Evolutionary conservation across 2,329 filamentous ascomycete species (phyloP), one percentile per base, ranked within the genome.

Genomic region (Camptophora hylomeconis): DNA sequence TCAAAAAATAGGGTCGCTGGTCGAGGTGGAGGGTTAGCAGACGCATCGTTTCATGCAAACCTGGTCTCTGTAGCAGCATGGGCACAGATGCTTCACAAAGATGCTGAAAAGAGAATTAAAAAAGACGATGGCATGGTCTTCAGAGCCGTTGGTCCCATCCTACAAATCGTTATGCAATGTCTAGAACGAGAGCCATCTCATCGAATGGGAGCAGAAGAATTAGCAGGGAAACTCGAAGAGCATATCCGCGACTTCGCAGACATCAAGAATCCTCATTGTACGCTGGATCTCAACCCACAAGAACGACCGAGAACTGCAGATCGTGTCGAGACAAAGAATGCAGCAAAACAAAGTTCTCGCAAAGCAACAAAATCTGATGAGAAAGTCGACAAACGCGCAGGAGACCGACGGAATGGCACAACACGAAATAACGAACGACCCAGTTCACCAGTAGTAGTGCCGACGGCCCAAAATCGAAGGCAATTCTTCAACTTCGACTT

Each of bases 41-140:
- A 74, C 41, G 60, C 66, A 1, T 70, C 66, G 2, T 75, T 70
- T 43, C 69, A 74, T 40, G 58, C 61, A 1, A 70, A 73, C 36
- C 50, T 63, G 1, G 58, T 61, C 8, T 67, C 69, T 38, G 53
- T 74, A 4, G 54, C 60, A n/a, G 60, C 60, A 1, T 75, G 71
- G 70, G 64, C 72, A 28, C 52, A 55, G 2, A 37, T 57, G 2
- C 42, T 71, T 5, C 60, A 67, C 23, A 53, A 57, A n/a, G 59
- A 65, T 5, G 61, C 58, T 4, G 45, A 51, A 31, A 59, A 61
- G 36, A 47, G 42, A 17, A 35, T 37, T 13, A 49, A 49, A 4
- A 56, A 56, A 28, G 52, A 57, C 13, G 37, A 39, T 11, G 34
- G 33, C 20, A 41, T 46, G 2, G 44, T 45, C 2, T 59, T 56